These are phyloP conservation scores for Cubamyces sp. DNA, from an alignment of 768 basidiomycete genomes.

Conservation along the genomic window DNA sequence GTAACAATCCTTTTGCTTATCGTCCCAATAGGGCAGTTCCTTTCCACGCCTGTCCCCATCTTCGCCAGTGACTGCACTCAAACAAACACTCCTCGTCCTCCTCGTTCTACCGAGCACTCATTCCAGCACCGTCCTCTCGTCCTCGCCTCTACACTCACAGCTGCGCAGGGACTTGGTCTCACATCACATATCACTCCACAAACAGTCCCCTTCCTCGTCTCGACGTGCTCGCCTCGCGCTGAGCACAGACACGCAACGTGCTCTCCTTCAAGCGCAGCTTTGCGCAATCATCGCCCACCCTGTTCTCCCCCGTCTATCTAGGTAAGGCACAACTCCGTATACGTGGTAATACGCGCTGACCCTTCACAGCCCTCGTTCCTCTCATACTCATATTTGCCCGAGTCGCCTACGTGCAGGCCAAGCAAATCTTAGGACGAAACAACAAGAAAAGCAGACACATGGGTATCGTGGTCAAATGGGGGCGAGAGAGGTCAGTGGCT, in stretches of 20 bases:
- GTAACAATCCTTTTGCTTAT: constrained; percentile 1
- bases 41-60: constrained; percentile 5
- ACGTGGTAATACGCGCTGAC: constrained; percentile 1
- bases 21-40: constrained; percentile 6
- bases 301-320: constrained; percentile 30
- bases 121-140: background rate
- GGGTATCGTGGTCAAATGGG: constrained; percentile 55
- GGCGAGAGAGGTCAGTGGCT: constrained; percentile 43
- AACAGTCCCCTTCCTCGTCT: background rate
- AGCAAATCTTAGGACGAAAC: constrained; percentile 24
- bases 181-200: background rate
- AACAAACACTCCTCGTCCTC: too few relatives aligned
- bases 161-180: background rate
- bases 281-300: constrained; percentile 20
- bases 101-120: background rate
- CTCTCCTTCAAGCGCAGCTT: constrained; percentile 16
- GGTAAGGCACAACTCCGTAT: constrained; percentile 20
- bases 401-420: constrained; percentile 32
- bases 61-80: too few relatives aligned
- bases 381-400: constrained; percentile 37
- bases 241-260: constrained; percentile 8
- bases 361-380: constrained; percentile 28
- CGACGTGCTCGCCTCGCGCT: background rate
- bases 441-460: constrained; percentile 27
- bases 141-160: background rate